Evolutionary conservation across 768 basidiomycete genomes (phyloP).

Genomic region (Lanmaoa pseudosensibilis): DNA sequence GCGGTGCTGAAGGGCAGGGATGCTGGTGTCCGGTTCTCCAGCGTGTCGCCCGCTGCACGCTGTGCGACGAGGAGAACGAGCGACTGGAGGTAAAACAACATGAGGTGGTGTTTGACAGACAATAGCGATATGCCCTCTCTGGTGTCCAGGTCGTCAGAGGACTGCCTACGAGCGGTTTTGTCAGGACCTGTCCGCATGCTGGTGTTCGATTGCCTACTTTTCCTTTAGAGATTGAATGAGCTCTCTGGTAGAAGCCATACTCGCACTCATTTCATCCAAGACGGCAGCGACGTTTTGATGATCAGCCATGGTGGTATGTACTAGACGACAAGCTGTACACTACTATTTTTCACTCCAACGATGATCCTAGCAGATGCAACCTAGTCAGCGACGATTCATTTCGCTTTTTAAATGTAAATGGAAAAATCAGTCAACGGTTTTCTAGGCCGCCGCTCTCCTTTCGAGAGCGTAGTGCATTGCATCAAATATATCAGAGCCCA

Average conservation of each 20-base stretch:
- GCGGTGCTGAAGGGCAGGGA: constrained; percentile 49
- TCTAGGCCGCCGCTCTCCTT: constrained; percentile 57
- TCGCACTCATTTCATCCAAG: constrained; percentile 58
- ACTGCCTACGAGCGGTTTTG: constrained; percentile 24
- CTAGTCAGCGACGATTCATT: constrained; percentile 9
- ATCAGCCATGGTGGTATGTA: constrained; percentile 18
- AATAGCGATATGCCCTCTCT: constrained; percentile 88
- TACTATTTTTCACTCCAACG: background rate
- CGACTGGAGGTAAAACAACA: constrained; percentile 85
- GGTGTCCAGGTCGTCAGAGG: constrained; percentile 45
- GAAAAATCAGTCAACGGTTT: constrained; percentile 58
- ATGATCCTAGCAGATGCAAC: background rate
- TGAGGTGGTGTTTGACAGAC: constrained; percentile 80
- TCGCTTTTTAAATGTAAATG: background rate
- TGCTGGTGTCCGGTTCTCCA: constrained; percentile 51
- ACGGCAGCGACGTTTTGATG: constrained; percentile 22
- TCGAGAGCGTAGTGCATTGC: constrained; percentile 52
- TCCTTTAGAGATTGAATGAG: constrained; percentile 53
- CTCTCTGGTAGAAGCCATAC: constrained; percentile 61
- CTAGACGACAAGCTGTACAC: background rate
- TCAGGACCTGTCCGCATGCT: constrained; percentile 13
- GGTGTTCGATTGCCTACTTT: constrained; percentile 42
- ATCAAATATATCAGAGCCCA: constrained; percentile 58
- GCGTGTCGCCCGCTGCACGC: constrained; percentile 64
- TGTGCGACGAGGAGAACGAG: constrained; percentile 73